phyloP scores from a whole-genome alignment of 176 grass and related monocot genomes.

The Aegilops bicornis region DNA sequence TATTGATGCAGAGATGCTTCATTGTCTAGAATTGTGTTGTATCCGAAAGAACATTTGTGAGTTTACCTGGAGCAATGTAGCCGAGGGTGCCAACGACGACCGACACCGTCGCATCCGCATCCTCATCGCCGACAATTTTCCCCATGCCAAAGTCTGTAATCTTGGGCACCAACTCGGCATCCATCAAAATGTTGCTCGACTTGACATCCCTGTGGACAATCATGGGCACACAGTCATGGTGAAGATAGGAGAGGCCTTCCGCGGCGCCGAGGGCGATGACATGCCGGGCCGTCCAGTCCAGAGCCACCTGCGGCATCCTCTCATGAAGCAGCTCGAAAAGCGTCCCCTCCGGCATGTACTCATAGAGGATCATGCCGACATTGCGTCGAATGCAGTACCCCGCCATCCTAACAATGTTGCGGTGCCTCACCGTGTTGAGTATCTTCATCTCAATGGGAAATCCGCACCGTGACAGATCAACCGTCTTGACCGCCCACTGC shows the following conservation, averaged over 20 bases:
- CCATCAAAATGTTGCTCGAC: slow-evolving; percentile 64
- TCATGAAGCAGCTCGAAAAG: slow-evolving; percentile 50
- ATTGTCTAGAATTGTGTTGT: no score
- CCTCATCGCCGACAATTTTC: slow-evolving; percentile 34
- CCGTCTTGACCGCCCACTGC: slow-evolving; percentile 56
- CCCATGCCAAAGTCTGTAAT: slow-evolving; percentile 64
- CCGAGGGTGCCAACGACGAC: slow-evolving; percentile 61
- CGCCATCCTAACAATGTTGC: slow-evolving; percentile 59
- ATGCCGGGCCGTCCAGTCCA: slow-evolving; percentile 39
- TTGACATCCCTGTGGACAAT: slow-evolving; percentile 69
- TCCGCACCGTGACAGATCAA: slow-evolving; percentile 39
- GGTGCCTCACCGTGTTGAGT: slow-evolving; percentile 50
- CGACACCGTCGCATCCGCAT: slow-evolving; percentile 39
- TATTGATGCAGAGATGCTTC: no score
- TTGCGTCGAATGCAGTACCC: slow-evolving; percentile 57
- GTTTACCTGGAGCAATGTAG: slow-evolving; percentile 73
- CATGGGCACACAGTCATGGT: slow-evolving; percentile 66
- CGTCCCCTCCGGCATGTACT: slow-evolving; percentile 52
- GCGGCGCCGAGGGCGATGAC: slow-evolving; percentile 42
- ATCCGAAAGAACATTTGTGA: no score
- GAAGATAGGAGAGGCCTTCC: slow-evolving; percentile 56
- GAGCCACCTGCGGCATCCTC: slow-evolving; percentile 29
- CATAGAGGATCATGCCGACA: slow-evolving; percentile 39
- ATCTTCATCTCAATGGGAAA: slow-evolving; percentile 63
- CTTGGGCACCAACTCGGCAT: slow-evolving; percentile 54